Conservation (phyloP, 2,329 filamentous ascomycete species). For the Tolypocladium nubicola region DNA sequence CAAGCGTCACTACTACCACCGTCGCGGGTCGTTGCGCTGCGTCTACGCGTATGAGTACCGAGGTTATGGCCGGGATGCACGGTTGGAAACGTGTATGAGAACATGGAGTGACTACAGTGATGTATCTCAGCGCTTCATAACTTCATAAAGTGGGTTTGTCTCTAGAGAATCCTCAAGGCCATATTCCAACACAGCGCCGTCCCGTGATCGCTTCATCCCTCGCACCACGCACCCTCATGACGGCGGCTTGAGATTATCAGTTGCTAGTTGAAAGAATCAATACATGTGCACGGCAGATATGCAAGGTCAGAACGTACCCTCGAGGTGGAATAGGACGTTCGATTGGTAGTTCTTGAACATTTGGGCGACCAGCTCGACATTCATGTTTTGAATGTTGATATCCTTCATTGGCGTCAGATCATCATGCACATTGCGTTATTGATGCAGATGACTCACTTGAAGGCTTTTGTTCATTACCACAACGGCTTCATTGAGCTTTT, state of each 20-base stretch:
- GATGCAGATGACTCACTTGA: conserved; percentile 42
- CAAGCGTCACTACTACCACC: neutral
- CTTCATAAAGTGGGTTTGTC: neutral
- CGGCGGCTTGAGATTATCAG: conserved; percentile 73
- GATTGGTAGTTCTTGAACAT: conserved; percentile 99
- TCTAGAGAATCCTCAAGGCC: neutral
- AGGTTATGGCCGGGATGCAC: neutral
- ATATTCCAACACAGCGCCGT: neutral
- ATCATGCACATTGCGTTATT: neutral
- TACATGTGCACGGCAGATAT: neutral
- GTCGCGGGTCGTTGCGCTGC: neutral
- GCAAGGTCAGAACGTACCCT: conserved; percentile 49
- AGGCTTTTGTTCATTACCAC: conserved; percentile 88
- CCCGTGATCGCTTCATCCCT: neutral
- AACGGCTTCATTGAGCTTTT: conserved; percentile 93
- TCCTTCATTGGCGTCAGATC: conserved; percentile 44
- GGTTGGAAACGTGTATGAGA: neutral
- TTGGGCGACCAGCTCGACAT: conserved; percentile 91
- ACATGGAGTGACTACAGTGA: neutral
- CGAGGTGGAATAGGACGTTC: conserved; percentile 92
- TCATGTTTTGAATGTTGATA: conserved; percentile 98
- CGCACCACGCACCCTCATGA: conserved; percentile 30
- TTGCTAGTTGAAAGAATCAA: conserved; percentile 41
- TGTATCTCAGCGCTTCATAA: neutral
- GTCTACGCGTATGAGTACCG: neutral